phyloP scores from a whole-genome alignment of 108 stramenopile species.

The Pseudonitzschia delicatissima region DNA sequence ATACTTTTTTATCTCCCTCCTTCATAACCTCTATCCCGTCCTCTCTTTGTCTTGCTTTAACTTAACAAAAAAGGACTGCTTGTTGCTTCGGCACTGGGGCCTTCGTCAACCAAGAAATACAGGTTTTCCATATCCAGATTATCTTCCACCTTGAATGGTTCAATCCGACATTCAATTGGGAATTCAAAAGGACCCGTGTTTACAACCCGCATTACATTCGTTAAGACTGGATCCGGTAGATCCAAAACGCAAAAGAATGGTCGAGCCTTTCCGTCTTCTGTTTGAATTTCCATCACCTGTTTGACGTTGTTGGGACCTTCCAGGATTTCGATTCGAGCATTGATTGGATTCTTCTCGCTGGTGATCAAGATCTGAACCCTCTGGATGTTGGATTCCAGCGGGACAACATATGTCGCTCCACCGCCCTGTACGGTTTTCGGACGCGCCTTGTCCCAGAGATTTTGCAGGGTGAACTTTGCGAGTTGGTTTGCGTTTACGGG shows the following conservation, averaged over 20 bases:
- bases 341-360: constrained; percentile 56
- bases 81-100: neutral
- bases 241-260: constrained; percentile 59
- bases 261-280: constrained; percentile 53
- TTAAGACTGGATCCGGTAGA: constrained; percentile 33
- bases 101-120: neutral
- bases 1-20: too few relatives aligned
- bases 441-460: constrained; percentile 6
- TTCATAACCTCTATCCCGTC: neutral
- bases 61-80: constrained; percentile 5
- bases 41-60: neutral
- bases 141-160: constrained; percentile 10
- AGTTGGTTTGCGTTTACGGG: constrained; percentile 6
- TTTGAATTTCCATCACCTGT: constrained; percentile 59
- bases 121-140: neutral
- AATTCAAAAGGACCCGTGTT: constrained; percentile 67
- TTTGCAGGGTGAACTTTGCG: constrained; percentile 6
- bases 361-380: constrained; percentile 41
- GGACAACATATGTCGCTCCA: constrained; percentile 15
- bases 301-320: constrained; percentile 69
- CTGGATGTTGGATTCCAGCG: neutral
- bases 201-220: constrained; percentile 52
- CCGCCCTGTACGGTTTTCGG: constrained; percentile 9
- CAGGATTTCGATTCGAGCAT: constrained; percentile 58
- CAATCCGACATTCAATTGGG: constrained; percentile 32